Conservation (phyloP, 306 rosid species). For the Elaeagnus macrophylla region DNA sequence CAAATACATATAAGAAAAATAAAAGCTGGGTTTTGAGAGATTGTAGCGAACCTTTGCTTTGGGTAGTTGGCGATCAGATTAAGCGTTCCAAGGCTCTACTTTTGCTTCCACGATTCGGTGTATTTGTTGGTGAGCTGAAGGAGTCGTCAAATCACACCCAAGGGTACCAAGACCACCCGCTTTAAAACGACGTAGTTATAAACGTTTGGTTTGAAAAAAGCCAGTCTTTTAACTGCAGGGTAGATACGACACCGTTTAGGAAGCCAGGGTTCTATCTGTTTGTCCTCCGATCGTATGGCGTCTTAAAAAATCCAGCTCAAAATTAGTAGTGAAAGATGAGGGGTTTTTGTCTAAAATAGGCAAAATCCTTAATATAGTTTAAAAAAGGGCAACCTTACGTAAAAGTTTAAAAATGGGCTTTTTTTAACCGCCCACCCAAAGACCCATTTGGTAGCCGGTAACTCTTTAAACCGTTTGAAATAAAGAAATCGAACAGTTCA, state of each 20-base stretch:
- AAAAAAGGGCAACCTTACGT: no score
- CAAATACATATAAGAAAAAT: not conserved
- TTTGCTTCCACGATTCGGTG: conserved; percentile 16
- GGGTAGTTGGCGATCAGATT: conserved; percentile 13
- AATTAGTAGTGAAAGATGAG: not conserved
- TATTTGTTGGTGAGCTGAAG: conserved; percentile 25
- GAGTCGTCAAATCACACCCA: not conserved
- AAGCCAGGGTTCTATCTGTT: not conserved
- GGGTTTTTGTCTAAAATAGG: no score
- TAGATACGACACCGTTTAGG: conserved; percentile 13
- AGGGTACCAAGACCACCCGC: not conserved
- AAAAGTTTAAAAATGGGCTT: no score
- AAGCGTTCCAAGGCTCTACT: not conserved
- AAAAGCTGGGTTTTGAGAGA: not conserved
- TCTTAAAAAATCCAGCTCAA: not conserved
- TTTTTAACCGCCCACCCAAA: no score
- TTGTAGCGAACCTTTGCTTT: conserved; percentile 4
- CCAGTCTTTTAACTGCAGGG: no score
- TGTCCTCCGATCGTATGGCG: not conserved
- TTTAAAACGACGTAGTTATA: conserved; percentile 19
- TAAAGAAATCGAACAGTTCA: no score
- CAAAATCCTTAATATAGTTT: no score
- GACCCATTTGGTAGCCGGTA: no score
- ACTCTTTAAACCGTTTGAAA: no score
- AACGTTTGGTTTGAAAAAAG: not conserved